These are phyloP conservation scores for Xylariales sp. DNA, from an alignment of 2,329 filamentous ascomycete species.

Conservation along the genomic window DNA sequence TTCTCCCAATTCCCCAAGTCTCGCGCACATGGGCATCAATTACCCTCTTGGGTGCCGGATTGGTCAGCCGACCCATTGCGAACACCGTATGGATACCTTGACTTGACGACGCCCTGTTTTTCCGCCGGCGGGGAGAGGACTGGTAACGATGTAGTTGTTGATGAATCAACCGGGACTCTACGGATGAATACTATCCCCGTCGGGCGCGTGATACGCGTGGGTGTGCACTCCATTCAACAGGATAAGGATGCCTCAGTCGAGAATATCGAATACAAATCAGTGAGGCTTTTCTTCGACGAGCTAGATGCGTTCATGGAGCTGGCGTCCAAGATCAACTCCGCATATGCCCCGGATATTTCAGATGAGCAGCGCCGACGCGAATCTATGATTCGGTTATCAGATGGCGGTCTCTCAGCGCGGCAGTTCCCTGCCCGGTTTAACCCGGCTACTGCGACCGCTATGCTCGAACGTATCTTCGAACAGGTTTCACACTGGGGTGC, in stretches of 20 bases:
- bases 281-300: conserved; percentile 46
- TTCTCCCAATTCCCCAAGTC: conserved; percentile 46
- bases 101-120: conserved; percentile 41
- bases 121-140: conserved; percentile 40
- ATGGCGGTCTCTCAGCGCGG: conserved; percentile 32
- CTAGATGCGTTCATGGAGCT: conserved; percentile 39
- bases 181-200: conserved; percentile 41
- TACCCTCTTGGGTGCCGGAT: conserved; percentile 53
- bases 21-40: conserved; percentile 36
- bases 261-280: conserved; percentile 42
- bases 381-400: conserved; percentile 27
- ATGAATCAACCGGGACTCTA: conserved; percentile 32
- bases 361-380: conserved; percentile 18
- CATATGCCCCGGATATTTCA: conserved; percentile 3
- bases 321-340: conserved; percentile 12
- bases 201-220: conserved; percentile 42
- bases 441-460: conserved; percentile 2
- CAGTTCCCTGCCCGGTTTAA: conserved; percentile 27
- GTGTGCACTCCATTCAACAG: conserved; percentile 31
- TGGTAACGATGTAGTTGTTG: conserved; percentile 5
- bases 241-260: conserved; percentile 6
- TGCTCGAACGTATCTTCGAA: conserved; percentile 14
- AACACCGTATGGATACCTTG: conserved; percentile 45
- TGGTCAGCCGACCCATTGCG: conserved; percentile 45
- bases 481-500: conserved; percentile 19